These are phyloP conservation scores for Metschnikowia bowlesiae DNA, from an alignment of 805 yeast species.

Conservation along the genomic window DNA sequence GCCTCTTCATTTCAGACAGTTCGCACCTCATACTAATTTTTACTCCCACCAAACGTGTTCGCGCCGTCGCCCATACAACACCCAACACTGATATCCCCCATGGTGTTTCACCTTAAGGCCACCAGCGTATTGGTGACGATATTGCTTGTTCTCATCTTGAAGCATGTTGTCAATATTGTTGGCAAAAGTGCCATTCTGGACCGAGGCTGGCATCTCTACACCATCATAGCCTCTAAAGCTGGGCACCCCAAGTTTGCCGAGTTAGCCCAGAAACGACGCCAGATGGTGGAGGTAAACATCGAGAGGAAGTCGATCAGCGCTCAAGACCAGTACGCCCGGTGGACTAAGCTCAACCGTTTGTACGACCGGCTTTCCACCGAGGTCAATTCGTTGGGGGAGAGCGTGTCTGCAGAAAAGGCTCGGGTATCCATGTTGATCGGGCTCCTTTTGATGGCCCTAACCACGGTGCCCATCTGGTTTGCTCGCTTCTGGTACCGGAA, in stretches of 20 bases:
- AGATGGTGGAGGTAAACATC: conserved; percentile 44
- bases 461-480: conserved; percentile 46
- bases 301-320: conserved; percentile 66
- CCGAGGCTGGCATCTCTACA: conserved; percentile 36
- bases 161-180: conserved; percentile 30
- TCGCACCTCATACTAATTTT: background rate
- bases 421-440: conserved; percentile 31
- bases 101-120: conserved; percentile 29
- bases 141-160: conserved; percentile 11
- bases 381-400: conserved; percentile 39
- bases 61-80: background rate
- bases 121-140: conserved; percentile 36
- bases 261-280: conserved; percentile 28
- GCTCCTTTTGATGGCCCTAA: conserved; percentile 30
- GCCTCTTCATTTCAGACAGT: background rate
- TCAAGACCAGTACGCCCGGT: conserved; percentile 90
- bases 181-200: conserved; percentile 33
- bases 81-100: background rate
- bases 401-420: conserved; percentile 34
- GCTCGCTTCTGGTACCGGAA: conserved; percentile 52
- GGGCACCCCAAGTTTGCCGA: conserved; percentile 29
- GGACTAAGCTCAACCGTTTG: conserved; percentile 87
- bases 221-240: conserved; percentile 26
- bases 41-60: background rate
- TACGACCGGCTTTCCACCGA: conserved; percentile 54